Conservation (phyloP, 2,329 filamentous ascomycete species). For the Endothia cerciana region DNA sequence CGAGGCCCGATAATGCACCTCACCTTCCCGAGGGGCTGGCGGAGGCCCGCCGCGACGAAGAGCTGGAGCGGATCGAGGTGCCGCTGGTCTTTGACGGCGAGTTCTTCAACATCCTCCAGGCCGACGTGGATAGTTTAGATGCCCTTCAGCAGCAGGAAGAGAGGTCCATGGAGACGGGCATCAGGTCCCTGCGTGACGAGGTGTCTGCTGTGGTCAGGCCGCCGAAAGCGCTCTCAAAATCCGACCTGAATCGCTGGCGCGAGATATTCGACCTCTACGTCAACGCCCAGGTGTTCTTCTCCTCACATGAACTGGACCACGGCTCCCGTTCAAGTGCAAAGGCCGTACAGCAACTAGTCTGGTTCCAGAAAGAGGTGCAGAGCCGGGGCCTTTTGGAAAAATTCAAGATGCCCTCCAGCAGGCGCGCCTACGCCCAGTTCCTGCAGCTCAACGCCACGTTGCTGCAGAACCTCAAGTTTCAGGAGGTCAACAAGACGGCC, state of each 20-base stretch:
- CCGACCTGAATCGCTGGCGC: constrained; percentile 76
- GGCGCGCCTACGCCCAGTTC: constrained; percentile 68
- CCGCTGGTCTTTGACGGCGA: constrained; percentile 76
- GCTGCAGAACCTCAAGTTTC: constrained; percentile 81
- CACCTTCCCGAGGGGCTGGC: constrained; percentile 4
- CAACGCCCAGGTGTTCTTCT: constrained; percentile 81
- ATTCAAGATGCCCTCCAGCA: constrained; percentile 70
- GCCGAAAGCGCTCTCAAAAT: constrained; percentile 64
- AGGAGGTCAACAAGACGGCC: constrained; percentile 80
- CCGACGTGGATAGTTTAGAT: constrained; percentile 71
- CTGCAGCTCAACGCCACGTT: constrained; percentile 73
- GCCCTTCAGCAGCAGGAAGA: constrained; percentile 69
- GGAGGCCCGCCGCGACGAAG: constrained; percentile 15
- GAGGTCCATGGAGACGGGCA: constrained; percentile 63
- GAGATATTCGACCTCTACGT: constrained; percentile 82
- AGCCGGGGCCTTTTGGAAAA: constrained; percentile 60
- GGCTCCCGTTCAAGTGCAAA: constrained; percentile 67
- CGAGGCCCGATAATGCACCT: background rate
- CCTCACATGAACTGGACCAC: constrained; percentile 71
- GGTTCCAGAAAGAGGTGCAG: constrained; percentile 72
- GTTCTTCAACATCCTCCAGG: constrained; percentile 78
- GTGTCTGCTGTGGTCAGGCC: constrained; percentile 64
- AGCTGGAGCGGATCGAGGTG: constrained; percentile 62
- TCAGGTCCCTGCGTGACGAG: constrained; percentile 65
- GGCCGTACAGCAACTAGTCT: constrained; percentile 69